Base-by-base conservation (phyloP, 1,284 basidiomycete species). In the Microstroma glucosiphilum region DNA sequence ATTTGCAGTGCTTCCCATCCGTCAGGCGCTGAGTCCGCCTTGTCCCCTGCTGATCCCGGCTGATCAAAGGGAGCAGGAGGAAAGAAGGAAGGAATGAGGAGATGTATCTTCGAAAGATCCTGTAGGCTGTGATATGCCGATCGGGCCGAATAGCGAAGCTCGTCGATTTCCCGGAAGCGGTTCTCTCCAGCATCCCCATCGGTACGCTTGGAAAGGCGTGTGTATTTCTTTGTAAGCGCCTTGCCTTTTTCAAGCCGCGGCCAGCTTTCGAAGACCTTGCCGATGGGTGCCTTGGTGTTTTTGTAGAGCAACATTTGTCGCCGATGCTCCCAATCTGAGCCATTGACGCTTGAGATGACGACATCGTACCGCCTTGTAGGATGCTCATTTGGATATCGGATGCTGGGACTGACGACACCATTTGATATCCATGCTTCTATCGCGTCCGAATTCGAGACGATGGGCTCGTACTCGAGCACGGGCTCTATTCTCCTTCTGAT, bases 81-180 rank as follows among this genome's bases (percentile, higher is more conserved):
- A 1, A 64, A 63, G 62, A 70, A 73, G 66, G 72, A 70, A 13
- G 70, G 68, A 17, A 65, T 57, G 23, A 73, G 61, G 43, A 73
- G 56, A 59, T 73, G 72, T 19, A 72, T 65, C 40, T 56, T 68
- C 13, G 56, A 40, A 1, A 73, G 30, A 26, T 62, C 59, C 2
- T 60, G 62, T n/a, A 73, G 60, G 57, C 69, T n/a, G 9, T 23
- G 12, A 17, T 25, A 17, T 1, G 64, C 58, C 60, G 65, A 46
- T 58, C 72, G 40, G 60, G 68, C 13, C 61, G 64, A 58, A 66
- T 62, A 72, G 25, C 63, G 60, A 43, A 74, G 59, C 66, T 74
- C 72, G 59, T 69, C 57, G 21, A 67, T 64, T 23, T 74, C 70
- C 11, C 69, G 60, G 59, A 72, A 73, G 1, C 70, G 61, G 30